Evolutionary conservation across 768 basidiomycete genomes (phyloP).

Genomic region (Nidularia sp.): DNA sequence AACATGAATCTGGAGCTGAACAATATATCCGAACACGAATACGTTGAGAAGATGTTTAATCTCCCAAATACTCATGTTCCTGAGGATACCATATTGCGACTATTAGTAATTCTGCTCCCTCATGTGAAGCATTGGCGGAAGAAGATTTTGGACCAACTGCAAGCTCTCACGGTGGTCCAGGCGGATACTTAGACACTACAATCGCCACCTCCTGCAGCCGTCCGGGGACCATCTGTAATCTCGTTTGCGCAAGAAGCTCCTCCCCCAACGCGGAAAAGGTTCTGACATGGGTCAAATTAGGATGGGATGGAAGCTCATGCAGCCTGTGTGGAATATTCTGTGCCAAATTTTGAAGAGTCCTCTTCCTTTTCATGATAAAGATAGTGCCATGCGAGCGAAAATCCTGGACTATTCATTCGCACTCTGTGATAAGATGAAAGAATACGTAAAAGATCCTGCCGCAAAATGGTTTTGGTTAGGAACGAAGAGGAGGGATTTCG

Average conservation of each 20-base stretch:
- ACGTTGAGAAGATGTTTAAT: neutral
- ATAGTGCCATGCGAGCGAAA: neutral
- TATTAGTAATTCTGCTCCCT: neutral
- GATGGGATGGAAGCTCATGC: neutral
- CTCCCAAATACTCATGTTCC: neutral
- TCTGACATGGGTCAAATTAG: neutral
- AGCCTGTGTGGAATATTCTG: neutral
- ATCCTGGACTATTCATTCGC: neutral
- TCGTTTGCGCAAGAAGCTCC: neutral
- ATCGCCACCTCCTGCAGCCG: neutral
- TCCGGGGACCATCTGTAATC: neutral
- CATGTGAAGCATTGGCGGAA: neutral
- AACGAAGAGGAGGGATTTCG: neutral
- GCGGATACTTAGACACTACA: no score
- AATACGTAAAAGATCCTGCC: neutral
- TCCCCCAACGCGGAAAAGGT: neutral
- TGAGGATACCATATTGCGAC: neutral
- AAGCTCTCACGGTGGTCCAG: no score
- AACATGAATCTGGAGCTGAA: neutral
- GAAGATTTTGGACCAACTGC: no score
- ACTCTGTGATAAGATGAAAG: neutral
- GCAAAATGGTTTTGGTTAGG: neutral
- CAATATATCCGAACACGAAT: neutral
- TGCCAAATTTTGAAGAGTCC: neutral
- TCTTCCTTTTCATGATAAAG: neutral